Conservation (phyloP, 805 yeast genomes). For the Torulaspora franciscae region DNA sequence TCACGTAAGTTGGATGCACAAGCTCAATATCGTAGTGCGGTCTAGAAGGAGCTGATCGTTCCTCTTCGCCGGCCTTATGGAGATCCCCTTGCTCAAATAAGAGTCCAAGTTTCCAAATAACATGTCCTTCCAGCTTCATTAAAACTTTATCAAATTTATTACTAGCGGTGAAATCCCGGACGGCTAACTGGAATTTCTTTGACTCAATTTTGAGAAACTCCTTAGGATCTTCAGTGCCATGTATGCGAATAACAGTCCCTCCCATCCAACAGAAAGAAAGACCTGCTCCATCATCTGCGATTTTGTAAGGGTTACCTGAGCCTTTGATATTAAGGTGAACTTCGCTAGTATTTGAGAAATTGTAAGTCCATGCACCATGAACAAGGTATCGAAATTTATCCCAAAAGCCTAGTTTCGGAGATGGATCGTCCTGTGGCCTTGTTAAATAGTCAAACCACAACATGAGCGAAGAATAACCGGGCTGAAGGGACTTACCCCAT, state of each 20-base stretch:
- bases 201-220: slow-evolving; percentile 53
- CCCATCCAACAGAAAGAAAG: slow-evolving; percentile 62
- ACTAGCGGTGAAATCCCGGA: slow-evolving; percentile 41
- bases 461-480: slow-evolving; percentile 58
- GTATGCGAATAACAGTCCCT: slow-evolving; percentile 46
- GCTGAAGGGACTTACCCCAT: slow-evolving; percentile 62
- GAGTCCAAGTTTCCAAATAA: slow-evolving; percentile 74
- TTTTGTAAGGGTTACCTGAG: slow-evolving; percentile 52
- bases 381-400: slow-evolving; percentile 54
- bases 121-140: slow-evolving; percentile 61
- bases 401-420: slow-evolving; percentile 65
- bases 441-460: slow-evolving; percentile 61
- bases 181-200: slow-evolving; percentile 50
- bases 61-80: slow-evolving; percentile 35
- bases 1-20: slow-evolving; percentile 50
- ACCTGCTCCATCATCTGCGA: slow-evolving; percentile 57
- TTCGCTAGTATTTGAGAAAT: slow-evolving; percentile 44
- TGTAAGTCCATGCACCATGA: slow-evolving; percentile 50
- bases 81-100: slow-evolving; percentile 59
- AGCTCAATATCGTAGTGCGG: slow-evolving; percentile 63
- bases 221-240: slow-evolving; percentile 45
- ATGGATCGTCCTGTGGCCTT: slow-evolving; percentile 64
- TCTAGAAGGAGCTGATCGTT: slow-evolving; percentile 45
- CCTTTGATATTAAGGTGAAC: slow-evolving; percentile 61
- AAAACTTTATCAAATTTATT: slow-evolving; percentile 42